Evolutionary conservation across 2,329 filamentous ascomycete species (phyloP).

Genomic region (Byssothecium circinans): DNA sequence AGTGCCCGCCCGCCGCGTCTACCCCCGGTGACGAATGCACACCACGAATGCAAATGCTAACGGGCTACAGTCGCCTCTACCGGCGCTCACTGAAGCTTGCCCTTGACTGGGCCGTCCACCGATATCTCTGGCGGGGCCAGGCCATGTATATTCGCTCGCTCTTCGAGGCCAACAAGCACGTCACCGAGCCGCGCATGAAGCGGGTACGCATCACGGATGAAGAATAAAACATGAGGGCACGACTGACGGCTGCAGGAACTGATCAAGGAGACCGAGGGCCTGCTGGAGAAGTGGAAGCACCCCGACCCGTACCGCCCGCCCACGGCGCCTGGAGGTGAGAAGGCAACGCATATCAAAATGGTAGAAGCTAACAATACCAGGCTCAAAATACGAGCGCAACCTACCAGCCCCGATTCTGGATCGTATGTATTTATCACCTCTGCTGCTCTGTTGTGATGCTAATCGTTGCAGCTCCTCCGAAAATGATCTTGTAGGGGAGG

Average conservation of each 20-base stretch:
- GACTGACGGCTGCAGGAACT: conserved; percentile 63
- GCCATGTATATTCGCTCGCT: conserved; percentile 93
- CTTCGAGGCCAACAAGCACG: conserved; percentile 88
- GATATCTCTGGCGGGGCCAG: conserved; percentile 92
- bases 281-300: conserved; percentile 94
- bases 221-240: conserved; percentile 1
- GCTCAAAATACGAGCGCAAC: conserved; percentile 96
- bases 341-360: conserved; percentile 6
- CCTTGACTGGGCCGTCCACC: conserved; percentile 92
- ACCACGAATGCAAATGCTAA: conserved; percentile 30
- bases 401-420: conserved; percentile 76
- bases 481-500: conserved; percentile 36
- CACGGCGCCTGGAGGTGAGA: conserved; percentile 85
- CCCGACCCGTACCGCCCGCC: conserved; percentile 90
- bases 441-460: conserved; percentile 11
- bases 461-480: conserved; percentile 36
- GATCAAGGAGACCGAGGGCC: conserved; percentile 81
- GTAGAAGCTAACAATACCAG: conserved; percentile 50
- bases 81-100: conserved; percentile 89
- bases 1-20: conserved; percentile 20
- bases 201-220: conserved; percentile 59
- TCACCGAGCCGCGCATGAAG: conserved; percentile 83
- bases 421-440: conserved; percentile 61
- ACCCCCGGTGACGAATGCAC: conserved; percentile 10
- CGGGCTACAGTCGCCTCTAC: conserved; percentile 67